These are phyloP conservation scores for Suillus spraguei DNA, from an alignment of 768 basidiomycete genomes.

Conservation along the genomic window DNA sequence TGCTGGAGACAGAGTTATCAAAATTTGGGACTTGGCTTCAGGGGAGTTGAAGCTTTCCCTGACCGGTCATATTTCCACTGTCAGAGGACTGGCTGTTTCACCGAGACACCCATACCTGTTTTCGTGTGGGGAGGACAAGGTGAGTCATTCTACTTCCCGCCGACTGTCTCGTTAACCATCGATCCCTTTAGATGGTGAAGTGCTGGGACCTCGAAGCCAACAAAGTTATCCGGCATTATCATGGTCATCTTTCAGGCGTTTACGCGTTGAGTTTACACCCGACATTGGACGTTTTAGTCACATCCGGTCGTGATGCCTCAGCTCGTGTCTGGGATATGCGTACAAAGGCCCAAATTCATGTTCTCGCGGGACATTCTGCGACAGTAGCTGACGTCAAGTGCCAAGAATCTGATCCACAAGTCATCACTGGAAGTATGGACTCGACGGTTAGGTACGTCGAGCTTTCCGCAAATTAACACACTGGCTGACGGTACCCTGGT, in stretches of 20 bases:
- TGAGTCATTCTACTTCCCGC: constrained; percentile 32
- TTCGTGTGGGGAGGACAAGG: constrained; percentile 98
- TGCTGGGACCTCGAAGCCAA: constrained; percentile 99
- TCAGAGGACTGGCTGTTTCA: constrained; percentile 92
- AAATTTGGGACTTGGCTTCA: constrained; percentile 97
- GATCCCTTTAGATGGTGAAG: constrained; percentile 87
- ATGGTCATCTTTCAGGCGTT: constrained; percentile 98
- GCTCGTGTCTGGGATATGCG: constrained; percentile 99
- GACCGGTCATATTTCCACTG: constrained; percentile 97
- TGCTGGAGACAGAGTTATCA: constrained; percentile 96
- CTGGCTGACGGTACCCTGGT: constrained; percentile 8
- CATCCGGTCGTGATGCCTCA: constrained; percentile 93
- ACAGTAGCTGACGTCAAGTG: constrained; percentile 96
- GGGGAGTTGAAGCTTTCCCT: constrained; percentile 97
- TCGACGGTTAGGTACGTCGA: constrained; percentile 80
- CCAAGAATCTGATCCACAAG: constrained; percentile 96
- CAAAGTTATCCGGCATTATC: constrained; percentile 98
- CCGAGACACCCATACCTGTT: constrained; percentile 95
- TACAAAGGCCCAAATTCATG: constrained; percentile 94
- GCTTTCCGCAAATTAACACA: not conserved
- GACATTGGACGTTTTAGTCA: constrained; percentile 93
- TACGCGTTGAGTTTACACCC: constrained; percentile 92
- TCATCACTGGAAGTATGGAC: constrained; percentile 98
- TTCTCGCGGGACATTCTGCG: constrained; percentile 89
- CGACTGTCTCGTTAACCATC: constrained; percentile 3